phyloP scores from a whole-genome alignment of 2,329 filamentous ascomycete species.

The Venturia asperata region DNA sequence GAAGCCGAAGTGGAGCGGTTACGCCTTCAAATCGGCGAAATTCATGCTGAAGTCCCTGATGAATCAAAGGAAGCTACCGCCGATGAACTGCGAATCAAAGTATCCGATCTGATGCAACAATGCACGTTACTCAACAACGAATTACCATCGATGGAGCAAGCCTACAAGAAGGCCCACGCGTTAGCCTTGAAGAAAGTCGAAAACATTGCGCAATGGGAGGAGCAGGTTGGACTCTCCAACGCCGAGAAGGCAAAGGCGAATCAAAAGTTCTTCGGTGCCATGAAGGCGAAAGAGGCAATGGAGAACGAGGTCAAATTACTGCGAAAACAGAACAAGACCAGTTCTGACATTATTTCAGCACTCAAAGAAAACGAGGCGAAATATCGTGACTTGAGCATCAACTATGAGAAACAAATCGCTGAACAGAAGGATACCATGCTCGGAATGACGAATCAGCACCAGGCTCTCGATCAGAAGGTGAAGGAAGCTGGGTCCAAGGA shows the following conservation, averaged over 20 bases:
- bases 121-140: constrained; percentile 81
- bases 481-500: not conserved
- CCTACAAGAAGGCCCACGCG: constrained; percentile 82
- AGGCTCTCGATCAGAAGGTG: constrained; percentile 65
- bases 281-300: constrained; percentile 85
- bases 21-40: constrained; percentile 47
- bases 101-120: constrained; percentile 68
- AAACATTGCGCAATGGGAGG: constrained; percentile 57
- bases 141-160: constrained; percentile 78
- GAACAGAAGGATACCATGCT: constrained; percentile 74
- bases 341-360: constrained; percentile 85
- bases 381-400: constrained; percentile 67
- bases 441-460: constrained; percentile 63
- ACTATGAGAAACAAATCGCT: constrained; percentile 82
- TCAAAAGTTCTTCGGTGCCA: constrained; percentile 93
- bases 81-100: constrained; percentile 68
- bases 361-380: constrained; percentile 84
- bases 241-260: constrained; percentile 95
- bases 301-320: constrained; percentile 73
- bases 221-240: constrained; percentile 54
- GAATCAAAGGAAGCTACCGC: constrained; percentile 32
- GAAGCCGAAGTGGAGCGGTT: constrained; percentile 77
- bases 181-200: constrained; percentile 67
- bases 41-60: constrained; percentile 11
- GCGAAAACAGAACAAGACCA: constrained; percentile 77